Percentiles rank a stretch among this genome's conserved stretches.
Conservation (phyloP, 805 yeast species). For the Spathaspora hagerdaliae region DNA sequence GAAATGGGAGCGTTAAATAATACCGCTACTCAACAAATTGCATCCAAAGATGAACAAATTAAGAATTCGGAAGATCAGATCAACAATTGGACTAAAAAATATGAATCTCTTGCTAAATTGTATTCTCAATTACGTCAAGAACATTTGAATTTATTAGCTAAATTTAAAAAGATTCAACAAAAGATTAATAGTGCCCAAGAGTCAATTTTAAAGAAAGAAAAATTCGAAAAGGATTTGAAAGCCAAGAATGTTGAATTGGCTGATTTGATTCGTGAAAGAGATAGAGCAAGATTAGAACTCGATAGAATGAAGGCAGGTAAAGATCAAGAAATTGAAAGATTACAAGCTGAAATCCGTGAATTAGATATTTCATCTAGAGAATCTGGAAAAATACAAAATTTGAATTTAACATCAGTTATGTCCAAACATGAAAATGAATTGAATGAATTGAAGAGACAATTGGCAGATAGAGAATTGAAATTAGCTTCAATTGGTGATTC, state of each 20-base stretch:
- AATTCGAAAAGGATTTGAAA: constrained; percentile 76
- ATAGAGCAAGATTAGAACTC: constrained; percentile 78
- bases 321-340: constrained; percentile 59
- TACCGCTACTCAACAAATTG: constrained; percentile 68
- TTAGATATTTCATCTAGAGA: constrained; percentile 55
- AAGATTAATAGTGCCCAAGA: constrained; percentile 89
- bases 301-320: constrained; percentile 66
- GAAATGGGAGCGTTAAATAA: constrained; percentile 61
- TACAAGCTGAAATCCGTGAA: constrained; percentile 62
- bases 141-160: constrained; percentile 72
- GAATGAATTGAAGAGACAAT: constrained; percentile 45
- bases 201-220: constrained; percentile 78
- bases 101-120: constrained; percentile 83
- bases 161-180: constrained; percentile 77
- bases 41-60: constrained; percentile 72
- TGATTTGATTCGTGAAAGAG: constrained; percentile 84
- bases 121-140: constrained; percentile 91
- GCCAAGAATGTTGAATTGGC: constrained; percentile 85
- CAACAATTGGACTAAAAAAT: constrained; percentile 75
- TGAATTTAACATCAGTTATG: constrained; percentile 57
- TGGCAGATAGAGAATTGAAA: constrained; percentile 24
- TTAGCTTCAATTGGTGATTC: constrained; percentile 17
- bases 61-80: constrained; percentile 69
- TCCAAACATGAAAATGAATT: constrained; percentile 63
- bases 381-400: constrained; percentile 58